Percentiles rank a stretch among this genome's conserved stretches.
Evolutionary conservation across 352 stramenopile genomes (phyloP).

Genomic region (Globisporangium emineosum): DNA sequence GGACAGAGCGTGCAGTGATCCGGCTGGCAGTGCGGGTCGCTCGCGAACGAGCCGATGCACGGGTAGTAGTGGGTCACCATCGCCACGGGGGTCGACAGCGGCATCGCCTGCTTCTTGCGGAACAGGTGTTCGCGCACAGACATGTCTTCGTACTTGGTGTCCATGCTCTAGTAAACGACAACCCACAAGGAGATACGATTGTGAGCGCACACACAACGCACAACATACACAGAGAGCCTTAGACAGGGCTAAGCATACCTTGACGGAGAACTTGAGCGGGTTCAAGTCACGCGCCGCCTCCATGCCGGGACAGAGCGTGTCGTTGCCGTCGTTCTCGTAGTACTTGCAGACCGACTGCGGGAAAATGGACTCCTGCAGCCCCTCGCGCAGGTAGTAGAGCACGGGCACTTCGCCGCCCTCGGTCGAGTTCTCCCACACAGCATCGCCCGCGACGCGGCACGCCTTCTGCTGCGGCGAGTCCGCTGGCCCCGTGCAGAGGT

Average conservation of each 20-base stretch:
- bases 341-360: slow-evolving; percentile 72
- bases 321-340: slow-evolving; percentile 51
- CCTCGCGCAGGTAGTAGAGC: slow-evolving; percentile 78
- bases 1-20: slow-evolving; percentile 70
- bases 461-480: slow-evolving; percentile 67
- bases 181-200: not conserved
- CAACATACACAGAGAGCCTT: too few relatives aligned
- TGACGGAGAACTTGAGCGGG: slow-evolving; percentile 65
- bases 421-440: slow-evolving; percentile 79
- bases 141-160: slow-evolving; percentile 82
- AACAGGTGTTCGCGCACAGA: slow-evolving; percentile 70
- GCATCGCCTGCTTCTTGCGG: slow-evolving; percentile 74
- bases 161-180: slow-evolving; percentile 44
- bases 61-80: slow-evolving; percentile 83
- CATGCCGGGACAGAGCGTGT: slow-evolving; percentile 65
- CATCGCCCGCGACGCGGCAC: slow-evolving; percentile 65
- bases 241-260: slow-evolving; percentile 22
- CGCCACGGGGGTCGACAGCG: slow-evolving; percentile 65
- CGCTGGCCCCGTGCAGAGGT: slow-evolving; percentile 60
- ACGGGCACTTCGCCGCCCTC: slow-evolving; percentile 70
- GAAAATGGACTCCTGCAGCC: slow-evolving; percentile 70
- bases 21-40: slow-evolving; percentile 53
- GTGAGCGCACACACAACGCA: not conserved
- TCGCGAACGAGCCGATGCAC: slow-evolving; percentile 61
- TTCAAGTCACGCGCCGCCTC: slow-evolving; percentile 51